Conservation (phyloP, 495 filamentous ascomycete genomes). For the Aspergillus kassunensis region DNA sequence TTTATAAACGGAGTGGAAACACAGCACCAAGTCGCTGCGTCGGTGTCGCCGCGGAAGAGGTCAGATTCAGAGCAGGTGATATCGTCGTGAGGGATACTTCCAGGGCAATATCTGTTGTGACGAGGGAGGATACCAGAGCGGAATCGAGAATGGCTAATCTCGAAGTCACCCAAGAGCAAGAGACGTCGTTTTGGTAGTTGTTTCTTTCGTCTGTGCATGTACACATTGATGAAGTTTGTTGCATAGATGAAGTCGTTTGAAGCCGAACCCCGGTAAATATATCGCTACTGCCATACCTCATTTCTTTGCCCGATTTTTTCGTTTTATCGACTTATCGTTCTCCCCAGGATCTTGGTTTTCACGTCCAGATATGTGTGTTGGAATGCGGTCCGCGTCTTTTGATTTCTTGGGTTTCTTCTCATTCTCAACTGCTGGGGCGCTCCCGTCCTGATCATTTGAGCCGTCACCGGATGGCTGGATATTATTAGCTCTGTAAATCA, state of each 20-base stretch:
- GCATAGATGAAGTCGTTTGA: background rate
- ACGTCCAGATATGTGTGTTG: slow-evolving; percentile 37
- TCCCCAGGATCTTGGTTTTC: slow-evolving; percentile 12
- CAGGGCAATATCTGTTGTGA: too few species aligned
- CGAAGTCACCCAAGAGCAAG: background rate
- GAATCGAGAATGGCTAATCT: background rate
- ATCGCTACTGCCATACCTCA: slow-evolving; percentile 6
- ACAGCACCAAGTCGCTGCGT: background rate
- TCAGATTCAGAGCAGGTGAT: slow-evolving; percentile 1
- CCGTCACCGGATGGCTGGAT: slow-evolving; percentile 14
- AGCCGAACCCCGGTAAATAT: background rate
- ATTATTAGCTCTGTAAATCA: slow-evolving; percentile 1
- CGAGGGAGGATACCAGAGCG: background rate
- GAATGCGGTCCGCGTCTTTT: too few species aligned
- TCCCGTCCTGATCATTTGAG: slow-evolving; percentile 17
- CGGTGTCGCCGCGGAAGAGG: slow-evolving; percentile 3
- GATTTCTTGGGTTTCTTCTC: slow-evolving; percentile 12
- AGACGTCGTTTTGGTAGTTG: background rate
- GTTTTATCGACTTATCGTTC: slow-evolving; percentile 29
- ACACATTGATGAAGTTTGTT: background rate
- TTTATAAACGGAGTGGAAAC: slow-evolving; percentile 1
- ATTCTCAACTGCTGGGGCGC: too few species aligned
- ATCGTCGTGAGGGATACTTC: slow-evolving; percentile 1
- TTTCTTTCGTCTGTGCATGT: background rate
- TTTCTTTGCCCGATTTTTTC: slow-evolving; percentile 40